Base-by-base conservation (phyloP, 345 rosid species). In the Salix viminalis region DNA sequence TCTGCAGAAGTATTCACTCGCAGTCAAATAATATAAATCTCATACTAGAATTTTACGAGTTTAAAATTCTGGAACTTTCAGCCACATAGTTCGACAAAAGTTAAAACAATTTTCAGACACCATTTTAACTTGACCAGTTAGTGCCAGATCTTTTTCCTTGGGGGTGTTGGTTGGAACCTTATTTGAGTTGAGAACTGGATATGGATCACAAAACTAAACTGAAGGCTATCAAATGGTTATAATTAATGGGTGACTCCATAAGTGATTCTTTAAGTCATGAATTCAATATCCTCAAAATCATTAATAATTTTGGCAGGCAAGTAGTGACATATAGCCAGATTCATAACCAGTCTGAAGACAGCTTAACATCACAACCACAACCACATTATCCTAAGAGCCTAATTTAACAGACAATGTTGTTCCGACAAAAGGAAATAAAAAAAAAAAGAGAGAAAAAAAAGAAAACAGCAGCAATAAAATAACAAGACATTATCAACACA, bases 1-100 rank as follows among this genome's bases (percentile, higher is more conserved):
- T 79, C 98, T 93, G 91, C 79, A 78, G 62, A 75, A 79, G 72
- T 72, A 76, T 36, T 68, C 71, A 68, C 11, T 71, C 58, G 18
- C 37, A 32, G 44, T 80, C 56, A 78, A 72, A 76, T 54, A 72
- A 70, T 36, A 65, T 39, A 32, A 32, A 61, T 26, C 62, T 73
- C 74, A 41, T 16, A 10, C 36, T 62, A 60, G 14, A 60, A 7
- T 71, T 32, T 26, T 32, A 62, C 24, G 9, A 58, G 30, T 23
- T 60, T 32, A 34, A 41, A 56, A 0, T 15, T 32, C 39, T 41
- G 70, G 16, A 44, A 41, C 24, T 61, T 68, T 79, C 13, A 52
- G 62, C 52, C 44, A 76, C 18, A 32, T 39, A 15, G 28, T 32
- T 70, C 16, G 11, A 13, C 2, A 48, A 64, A 58, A 44, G 3